Evolutionary conservation across 2,329 filamentous ascomycete genomes (phyloP).

Genomic region (Botryotinia narcissicola): DNA sequence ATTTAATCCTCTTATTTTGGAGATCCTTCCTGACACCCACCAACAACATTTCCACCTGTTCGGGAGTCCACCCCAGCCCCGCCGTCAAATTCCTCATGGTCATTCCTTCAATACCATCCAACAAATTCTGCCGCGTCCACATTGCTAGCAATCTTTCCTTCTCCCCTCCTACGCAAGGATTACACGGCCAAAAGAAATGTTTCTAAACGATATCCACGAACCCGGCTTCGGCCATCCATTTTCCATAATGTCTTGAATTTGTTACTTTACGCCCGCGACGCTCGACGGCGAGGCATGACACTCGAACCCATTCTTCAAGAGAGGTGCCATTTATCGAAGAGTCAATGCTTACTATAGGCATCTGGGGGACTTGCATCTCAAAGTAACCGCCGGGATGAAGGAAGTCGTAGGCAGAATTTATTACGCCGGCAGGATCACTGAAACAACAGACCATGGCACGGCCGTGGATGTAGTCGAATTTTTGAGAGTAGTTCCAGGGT

Average conservation of each 20-base stretch:
- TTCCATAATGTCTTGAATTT: constrained; percentile 36
- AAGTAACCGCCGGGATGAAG: constrained; percentile 22
- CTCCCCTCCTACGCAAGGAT: constrained; percentile 51
- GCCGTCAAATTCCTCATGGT: constrained; percentile 41
- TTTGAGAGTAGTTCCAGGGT: constrained; percentile 46
- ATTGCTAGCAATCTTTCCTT: constrained; percentile 51
- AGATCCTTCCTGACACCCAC: constrained; percentile 42
- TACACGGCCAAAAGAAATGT: constrained; percentile 50
- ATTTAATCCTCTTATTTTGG: constrained; percentile 40
- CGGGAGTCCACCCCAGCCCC: constrained; percentile 41
- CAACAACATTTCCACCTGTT: constrained; percentile 42
- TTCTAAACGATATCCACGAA: constrained; percentile 52
- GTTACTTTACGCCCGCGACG: constrained; percentile 9
- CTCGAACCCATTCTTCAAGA: constrained; percentile 15
- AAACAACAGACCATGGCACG: constrained; percentile 42
- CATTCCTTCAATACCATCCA: constrained; percentile 31
- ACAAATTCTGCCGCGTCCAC: constrained; percentile 30
- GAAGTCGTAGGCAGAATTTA: constrained; percentile 14
- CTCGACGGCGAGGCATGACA: constrained; percentile 12
- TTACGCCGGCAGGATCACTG: constrained; percentile 42
- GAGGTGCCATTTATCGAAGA: background rate
- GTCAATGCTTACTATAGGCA: constrained; percentile 10
- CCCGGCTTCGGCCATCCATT: constrained; percentile 49
- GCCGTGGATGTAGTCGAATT: constrained; percentile 52
- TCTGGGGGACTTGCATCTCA: constrained; percentile 24